Base-by-base conservation (phyloP, 2,329 filamentous ascomycete genomes). In the Bipolaris oryzae region DNA sequence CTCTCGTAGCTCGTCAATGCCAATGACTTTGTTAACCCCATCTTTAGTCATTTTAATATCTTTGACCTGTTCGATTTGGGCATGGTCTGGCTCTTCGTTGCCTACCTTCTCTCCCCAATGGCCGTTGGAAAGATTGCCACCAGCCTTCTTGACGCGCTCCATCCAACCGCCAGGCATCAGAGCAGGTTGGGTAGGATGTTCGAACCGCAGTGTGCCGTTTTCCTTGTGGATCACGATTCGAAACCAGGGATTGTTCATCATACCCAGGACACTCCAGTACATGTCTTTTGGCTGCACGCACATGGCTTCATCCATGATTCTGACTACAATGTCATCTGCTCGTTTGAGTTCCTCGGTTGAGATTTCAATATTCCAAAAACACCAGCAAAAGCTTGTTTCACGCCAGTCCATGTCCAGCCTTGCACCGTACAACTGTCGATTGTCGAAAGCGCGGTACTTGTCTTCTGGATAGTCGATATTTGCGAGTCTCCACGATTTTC, bases 191-290 rank as follows among this genome's bases (percentile, higher is more conserved):
- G 92, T 96, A 0, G 93, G 93, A 67, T 97, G 93, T 74, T 96
- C 92, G 64, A 97, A 97, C 5, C 85, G 58, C 39, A 96, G 77
- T 7, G 71, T 76, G 15, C 85, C 80, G 0, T 81, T 82, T 57
- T 93, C 87, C 53, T 87, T 87, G 50, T 86, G 85, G 52, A 97
- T 89, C 1, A 87, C 85, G 1, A 97, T 84, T 5, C 93, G 84
- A 74, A 89, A 97, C 93, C 93, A 97, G 0, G 91, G 90, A 67
- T 96, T 96, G 77, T 96, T 96, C 93, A 97, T 96, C 93, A 97
- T 97, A 0, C 93, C 92, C 37, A 96, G 79, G 2, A 96, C 92
- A 58, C 87, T 92, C 93, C 93, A 97, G 78, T 96, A 96, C 91
- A 96, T 95, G 69, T 97, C 93, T 59, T 91, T 84, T 4, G 93